Evolutionary conservation across 306 rosid species (phyloP), one percentile per base, ranked within the genome.

Genomic region (Casuarina glauca): DNA sequence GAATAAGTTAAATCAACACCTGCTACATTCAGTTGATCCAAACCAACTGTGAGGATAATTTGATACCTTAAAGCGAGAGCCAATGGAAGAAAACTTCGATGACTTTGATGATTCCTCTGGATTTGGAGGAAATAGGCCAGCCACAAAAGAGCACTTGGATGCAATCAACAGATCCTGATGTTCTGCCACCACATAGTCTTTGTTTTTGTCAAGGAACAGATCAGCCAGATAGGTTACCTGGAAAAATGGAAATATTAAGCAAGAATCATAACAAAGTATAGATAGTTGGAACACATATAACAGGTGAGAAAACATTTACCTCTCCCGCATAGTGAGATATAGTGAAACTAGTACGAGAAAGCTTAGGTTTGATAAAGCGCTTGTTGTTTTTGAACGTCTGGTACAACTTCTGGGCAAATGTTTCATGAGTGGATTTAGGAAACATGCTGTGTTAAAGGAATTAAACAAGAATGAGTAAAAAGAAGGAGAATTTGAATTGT

Each of bases 351-450:
- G 99, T 96, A 74, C 97, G 98, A 72, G 99, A 96, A 79, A 96
- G 97, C 84, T 96, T 96, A 74, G 99, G 99, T 82, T 96, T 93
- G 86, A 96, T 89, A 41, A 96, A 96, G 67, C 99, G 98, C 89
- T 91, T 96, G 94, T 96, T 87, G 88, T 84, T 93, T 84, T 89
- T 90, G 93, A 96, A 93, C 68, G 98, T 96, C 88, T 93, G 98
- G 84, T 96, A 96, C 85, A 96, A 85, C 86, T 96, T 96, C 90
- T 96, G 99, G 82, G 99, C 80, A 68, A 96, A 96, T 48, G 99
- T 96, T 90, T 96, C 99, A 77, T 96, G 99, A 16, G 99, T 96
- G 50, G 99, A 96, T 88, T 96, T 96, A n/a, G 99, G 99, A 85
- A 96, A 96, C 99, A 96, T 96, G 82, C 99, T 96, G 97, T 61